Evolutionary conservation across 2,329 filamentous ascomycete species (phyloP).

Genomic region (Helminthosporium solani): DNA sequence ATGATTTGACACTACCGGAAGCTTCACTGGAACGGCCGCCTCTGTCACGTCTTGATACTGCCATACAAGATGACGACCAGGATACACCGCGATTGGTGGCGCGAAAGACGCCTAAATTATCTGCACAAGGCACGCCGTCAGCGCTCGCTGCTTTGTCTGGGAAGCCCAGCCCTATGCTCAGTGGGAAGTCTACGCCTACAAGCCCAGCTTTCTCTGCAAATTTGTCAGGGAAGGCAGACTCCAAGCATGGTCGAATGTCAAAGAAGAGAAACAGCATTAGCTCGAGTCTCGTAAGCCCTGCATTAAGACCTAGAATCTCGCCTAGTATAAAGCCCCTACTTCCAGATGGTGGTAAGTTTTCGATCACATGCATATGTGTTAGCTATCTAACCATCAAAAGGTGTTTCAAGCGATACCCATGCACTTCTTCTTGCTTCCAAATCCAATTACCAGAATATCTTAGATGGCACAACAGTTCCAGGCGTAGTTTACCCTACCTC

Average conservation of each 20-base stretch:
- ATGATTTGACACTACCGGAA: slow-evolving; percentile 73
- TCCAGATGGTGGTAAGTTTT: slow-evolving; percentile 64
- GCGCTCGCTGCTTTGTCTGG: slow-evolving; percentile 27
- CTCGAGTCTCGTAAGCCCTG: slow-evolving; percentile 74
- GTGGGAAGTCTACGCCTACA: slow-evolving; percentile 54
- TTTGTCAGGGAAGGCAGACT: slow-evolving; percentile 31
- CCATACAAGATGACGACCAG: slow-evolving; percentile 48
- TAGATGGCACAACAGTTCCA: slow-evolving; percentile 88
- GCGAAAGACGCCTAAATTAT: slow-evolving; percentile 65
- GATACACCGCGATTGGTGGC: slow-evolving; percentile 64
- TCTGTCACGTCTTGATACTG: slow-evolving; percentile 54
- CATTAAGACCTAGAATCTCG: slow-evolving; percentile 83
- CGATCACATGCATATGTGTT: background rate
- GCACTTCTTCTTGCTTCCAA: slow-evolving; percentile 85
- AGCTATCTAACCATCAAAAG: slow-evolving; percentile 27
- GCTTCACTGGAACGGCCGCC: slow-evolving; percentile 53
- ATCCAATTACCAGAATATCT: slow-evolving; percentile 96
- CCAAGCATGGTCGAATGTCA: slow-evolving; percentile 28
- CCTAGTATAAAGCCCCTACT: slow-evolving; percentile 91
- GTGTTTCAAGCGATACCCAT: slow-evolving; percentile 58
- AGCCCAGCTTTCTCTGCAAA: slow-evolving; percentile 35
- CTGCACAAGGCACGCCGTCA: slow-evolving; percentile 54
- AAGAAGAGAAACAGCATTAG: slow-evolving; percentile 59
- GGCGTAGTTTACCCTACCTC: slow-evolving; percentile 89
- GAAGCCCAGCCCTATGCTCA: slow-evolving; percentile 53